Evolutionary conservation across 169 alveolate genomes (phyloP), one percentile per base, ranked within the genome.

Genomic region (Plasmodium knowlesi): DNA sequence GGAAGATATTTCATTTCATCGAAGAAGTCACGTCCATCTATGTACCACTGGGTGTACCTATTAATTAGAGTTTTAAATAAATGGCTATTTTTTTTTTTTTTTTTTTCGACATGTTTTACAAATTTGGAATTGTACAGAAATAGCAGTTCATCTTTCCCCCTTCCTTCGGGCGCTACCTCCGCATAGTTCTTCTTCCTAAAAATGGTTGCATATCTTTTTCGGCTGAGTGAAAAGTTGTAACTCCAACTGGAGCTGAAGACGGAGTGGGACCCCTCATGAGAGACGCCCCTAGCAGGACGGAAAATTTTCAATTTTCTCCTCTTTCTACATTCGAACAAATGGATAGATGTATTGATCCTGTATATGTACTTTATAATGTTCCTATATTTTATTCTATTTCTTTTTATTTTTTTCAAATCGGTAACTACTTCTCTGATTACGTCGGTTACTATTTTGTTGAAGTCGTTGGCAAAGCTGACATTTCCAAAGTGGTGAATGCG

Each of bases 401-500:
- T 85, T 85, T 85, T 85, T n/a, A 85, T 50, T n/a, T 1, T 19
- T 6, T 12, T 85, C 54, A 85, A 73, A 22, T 85, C 93, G 1
- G 61, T 25, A 6, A 85, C 14, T 0, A 85, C 19, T 85, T 85
- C 93, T 46, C 28, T 85, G n/a, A 85, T 85, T 10, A 85, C 74
- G 54, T 85, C 93, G 41, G 78, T 85, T 28, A 85, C 54, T 2
- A 72, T 72, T 32, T 19, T 22, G 70, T 85, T 85, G 12, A 74
- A 73, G 16, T 16, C 19, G 32, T 30, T 73, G 25, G 50, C 93
- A 67, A 46, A 43, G 25, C 16, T 19, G 32, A 73, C 22, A 25
- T 85, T 73, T 5, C 93, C 93, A 85, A 85, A 85, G 50, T 25
- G 30, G 70, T 85, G 93, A 46, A 85, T 85, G 22, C 93, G 84